A percentile compares a stretch with the other conserved stretches of the same genome.
Conservation (phyloP, 805 yeast genomes). For the Candida vaughaniae region DNA sequence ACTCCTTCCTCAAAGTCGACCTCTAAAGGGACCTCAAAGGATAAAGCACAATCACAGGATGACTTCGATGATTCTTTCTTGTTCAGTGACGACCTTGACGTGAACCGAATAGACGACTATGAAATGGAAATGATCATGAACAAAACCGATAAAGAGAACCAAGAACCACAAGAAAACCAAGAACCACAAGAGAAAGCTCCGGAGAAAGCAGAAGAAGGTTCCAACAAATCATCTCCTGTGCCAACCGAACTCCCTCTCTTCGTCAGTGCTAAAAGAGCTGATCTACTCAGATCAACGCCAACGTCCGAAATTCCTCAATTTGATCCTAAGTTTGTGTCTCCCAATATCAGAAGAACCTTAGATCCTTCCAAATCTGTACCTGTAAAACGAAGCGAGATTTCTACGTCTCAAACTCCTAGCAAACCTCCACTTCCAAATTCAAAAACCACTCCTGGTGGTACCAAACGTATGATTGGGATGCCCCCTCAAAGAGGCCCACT, state of each 20-base stretch:
- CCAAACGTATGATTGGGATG: conserved; percentile 15
- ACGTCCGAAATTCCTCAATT: conserved; percentile 55
- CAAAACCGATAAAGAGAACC: conserved; percentile 14
- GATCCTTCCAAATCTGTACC: conserved; percentile 72
- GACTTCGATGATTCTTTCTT: conserved; percentile 41
- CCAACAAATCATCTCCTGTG: not conserved
- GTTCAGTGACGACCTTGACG: conserved; percentile 38
- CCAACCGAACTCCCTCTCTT: conserved; percentile 26
- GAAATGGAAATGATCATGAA: conserved; percentile 22
- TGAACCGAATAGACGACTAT: conserved; percentile 22
- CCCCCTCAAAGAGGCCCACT: conserved; percentile 12
- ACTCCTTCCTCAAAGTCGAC: not conserved
- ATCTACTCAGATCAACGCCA: conserved; percentile 45
- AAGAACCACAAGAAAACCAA: conserved; percentile 5
- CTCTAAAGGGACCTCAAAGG: conserved; percentile 1
- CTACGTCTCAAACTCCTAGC: conserved; percentile 14
- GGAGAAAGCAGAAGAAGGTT: not conserved
- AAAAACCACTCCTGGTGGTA: not conserved
- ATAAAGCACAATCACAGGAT: conserved; percentile 10
- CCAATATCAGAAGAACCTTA: conserved; percentile 50
- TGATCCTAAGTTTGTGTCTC: conserved; percentile 50
- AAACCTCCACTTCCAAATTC: conserved; percentile 4
- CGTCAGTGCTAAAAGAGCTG: conserved; percentile 67
- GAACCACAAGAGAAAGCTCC: conserved; percentile 2
- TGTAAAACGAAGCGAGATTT: conserved; percentile 40